Evolutionary conservation across 225 moss, liverwort and hornwort genomes (phyloP).

Genomic region (Neckera pumila): DNA sequence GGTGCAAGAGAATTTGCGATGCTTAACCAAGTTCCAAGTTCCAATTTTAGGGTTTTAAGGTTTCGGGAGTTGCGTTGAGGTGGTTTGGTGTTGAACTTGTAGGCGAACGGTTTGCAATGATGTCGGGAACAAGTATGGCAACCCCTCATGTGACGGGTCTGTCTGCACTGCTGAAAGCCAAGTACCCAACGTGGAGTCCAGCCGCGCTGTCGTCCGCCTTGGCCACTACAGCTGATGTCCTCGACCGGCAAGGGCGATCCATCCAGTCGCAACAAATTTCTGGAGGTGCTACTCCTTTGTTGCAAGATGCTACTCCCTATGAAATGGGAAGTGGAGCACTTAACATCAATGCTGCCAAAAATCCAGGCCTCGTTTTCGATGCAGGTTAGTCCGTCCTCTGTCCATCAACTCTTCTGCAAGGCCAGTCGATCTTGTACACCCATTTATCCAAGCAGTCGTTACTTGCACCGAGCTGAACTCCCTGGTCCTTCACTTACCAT

Average conservation of each 20-base stretch:
- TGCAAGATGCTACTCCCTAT: conserved; percentile 61
- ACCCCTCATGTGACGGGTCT: conserved; percentile 70
- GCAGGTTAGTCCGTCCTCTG: conserved; percentile 11
- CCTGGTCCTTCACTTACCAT: neutral
- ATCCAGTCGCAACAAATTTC: conserved; percentile 56
- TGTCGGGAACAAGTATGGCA: conserved; percentile 80
- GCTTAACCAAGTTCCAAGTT: neutral
- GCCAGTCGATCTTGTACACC: neutral
- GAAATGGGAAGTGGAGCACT: conserved; percentile 68
- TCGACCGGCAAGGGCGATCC: conserved; percentile 21
- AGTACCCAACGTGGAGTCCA: conserved; percentile 54
- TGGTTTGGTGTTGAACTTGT: neutral
- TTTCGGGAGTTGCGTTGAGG: neutral
- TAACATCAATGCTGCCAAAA: conserved; percentile 39
- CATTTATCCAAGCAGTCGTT: neutral
- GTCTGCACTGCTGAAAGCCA: conserved; percentile 53
- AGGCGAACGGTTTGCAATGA: conserved; percentile 69
- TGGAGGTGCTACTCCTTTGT: conserved; percentile 22
- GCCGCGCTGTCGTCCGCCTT: conserved; percentile 55
- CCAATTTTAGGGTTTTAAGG: neutral
- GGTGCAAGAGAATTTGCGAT: neutral
- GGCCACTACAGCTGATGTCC: conserved; percentile 40
- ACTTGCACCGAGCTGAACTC: neutral
- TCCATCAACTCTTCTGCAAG: neutral
- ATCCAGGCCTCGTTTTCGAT: conserved; percentile 64